A percentile compares a stretch with the other conserved stretches of the same genome.
Evolutionary conservation across 75 land plant genomes (phyloP).

Genomic region (Larix kaempferi): DNA sequence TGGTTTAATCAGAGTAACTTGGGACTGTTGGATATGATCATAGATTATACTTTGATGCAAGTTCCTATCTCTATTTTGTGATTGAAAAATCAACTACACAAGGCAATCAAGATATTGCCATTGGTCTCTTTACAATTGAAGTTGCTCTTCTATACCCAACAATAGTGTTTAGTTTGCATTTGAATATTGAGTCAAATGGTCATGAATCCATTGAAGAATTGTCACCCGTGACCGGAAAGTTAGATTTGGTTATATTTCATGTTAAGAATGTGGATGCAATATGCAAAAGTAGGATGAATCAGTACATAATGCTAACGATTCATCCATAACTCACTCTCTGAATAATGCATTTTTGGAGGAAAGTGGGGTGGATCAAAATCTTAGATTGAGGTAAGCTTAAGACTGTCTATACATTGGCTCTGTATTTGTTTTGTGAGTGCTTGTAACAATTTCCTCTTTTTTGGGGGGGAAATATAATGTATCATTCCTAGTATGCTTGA

Average conservation of each 20-base stretch:
- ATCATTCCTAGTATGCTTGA: not conserved
- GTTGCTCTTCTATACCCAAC: constrained; percentile 63
- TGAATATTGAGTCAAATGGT: constrained; percentile 42
- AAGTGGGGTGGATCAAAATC: not conserved
- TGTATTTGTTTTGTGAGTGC: not conserved
- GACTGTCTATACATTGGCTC: not conserved
- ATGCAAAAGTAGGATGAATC: constrained; percentile 3
- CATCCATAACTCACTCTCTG: not conserved
- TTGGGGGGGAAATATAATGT: not conserved
- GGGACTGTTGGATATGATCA: too few species aligned
- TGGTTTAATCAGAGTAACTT: too few species aligned
- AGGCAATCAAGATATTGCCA: too few species aligned
- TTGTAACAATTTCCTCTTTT: not conserved
- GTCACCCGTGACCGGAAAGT: not conserved
- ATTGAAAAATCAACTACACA: too few species aligned
- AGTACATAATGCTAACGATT: not conserved
- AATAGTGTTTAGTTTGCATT: constrained; percentile 16
- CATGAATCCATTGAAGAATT: constrained; percentile 5
- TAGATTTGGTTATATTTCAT: not conserved
- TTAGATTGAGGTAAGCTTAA: not conserved
- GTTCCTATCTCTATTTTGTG: too few species aligned
- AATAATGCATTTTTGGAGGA: not conserved
- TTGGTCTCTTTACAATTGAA: constrained; percentile 8
- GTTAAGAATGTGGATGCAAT: not conserved
- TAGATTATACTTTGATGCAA: too few species aligned